Conservation (phyloP, 1,139 yeast species). For the Kodamaea sp. region DNA sequence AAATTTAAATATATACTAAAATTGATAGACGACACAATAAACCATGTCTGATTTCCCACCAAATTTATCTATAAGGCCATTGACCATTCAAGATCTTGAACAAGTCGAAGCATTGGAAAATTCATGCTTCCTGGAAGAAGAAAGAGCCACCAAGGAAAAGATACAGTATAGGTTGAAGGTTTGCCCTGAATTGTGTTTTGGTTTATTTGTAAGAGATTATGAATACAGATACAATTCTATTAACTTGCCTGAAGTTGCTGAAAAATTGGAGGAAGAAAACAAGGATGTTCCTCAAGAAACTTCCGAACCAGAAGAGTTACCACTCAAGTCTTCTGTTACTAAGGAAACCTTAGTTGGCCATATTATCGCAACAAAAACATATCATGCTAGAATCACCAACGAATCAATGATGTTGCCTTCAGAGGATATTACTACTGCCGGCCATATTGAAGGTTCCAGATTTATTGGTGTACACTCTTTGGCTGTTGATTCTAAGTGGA, state of each 20-base stretch:
- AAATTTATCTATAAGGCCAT: constrained; percentile 77
- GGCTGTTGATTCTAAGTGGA: constrained; percentile 74
- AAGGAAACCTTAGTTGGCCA: constrained; percentile 79
- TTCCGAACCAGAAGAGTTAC: constrained; percentile 39
- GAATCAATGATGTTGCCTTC: constrained; percentile 65
- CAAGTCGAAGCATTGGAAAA: constrained; percentile 60
- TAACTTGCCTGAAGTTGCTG: constrained; percentile 44
- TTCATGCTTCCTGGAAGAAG: constrained; percentile 59
- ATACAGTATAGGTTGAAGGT: constrained; percentile 65
- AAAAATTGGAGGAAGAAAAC: constrained; percentile 27
- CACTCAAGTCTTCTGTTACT: constrained; percentile 49
- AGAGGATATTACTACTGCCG: constrained; percentile 37
- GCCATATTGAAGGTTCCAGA: constrained; percentile 74
- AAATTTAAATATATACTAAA: too few relatives aligned
- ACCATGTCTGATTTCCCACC: constrained; percentile 39
- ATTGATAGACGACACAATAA: too few relatives aligned
- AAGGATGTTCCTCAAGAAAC: constrained; percentile 17
- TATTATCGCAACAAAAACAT: constrained; percentile 76
- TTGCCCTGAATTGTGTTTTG: constrained; percentile 90
- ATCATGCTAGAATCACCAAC: constrained; percentile 49
- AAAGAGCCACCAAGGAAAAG: constrained; percentile 63
- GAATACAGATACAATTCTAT: constrained; percentile 40
- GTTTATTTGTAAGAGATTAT: constrained; percentile 76
- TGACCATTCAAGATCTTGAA: constrained; percentile 64
- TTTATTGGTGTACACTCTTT: constrained; percentile 80